Evolutionary conservation across 768 basidiomycete species (phyloP), one percentile per base, ranked within the genome.

Genomic region (Collybia mongolica): DNA sequence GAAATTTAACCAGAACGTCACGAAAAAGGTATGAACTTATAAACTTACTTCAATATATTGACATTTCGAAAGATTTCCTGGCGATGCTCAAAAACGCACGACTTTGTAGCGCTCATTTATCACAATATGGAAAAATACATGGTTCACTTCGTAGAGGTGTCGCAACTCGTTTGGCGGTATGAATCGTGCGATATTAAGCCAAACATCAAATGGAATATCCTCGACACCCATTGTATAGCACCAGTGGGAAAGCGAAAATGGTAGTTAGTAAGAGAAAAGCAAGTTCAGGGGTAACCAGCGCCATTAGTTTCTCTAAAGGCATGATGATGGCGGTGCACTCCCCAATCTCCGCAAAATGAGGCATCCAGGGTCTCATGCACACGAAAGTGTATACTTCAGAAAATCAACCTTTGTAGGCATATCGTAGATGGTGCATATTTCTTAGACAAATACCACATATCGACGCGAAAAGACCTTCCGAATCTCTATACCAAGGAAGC

Each of bases 191-290:
- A 57, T 59, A 46, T 51, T 47, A 14, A 48, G 46, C 59, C 54
- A 64, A 20, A 57, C 39, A 44, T 65, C 57, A 35, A 59, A 63
- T 14, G 57, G 59, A 17, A 60, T n/a, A 19, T 53, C 22, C 35
- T 44, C 11, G n/a, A 37, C 23, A 7, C 18, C 44, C 17, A 36
- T 22, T 35, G 43, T 18, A 26, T 0, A 17, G 28, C 44, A 8
- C 4, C 40, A 19, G 15, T 5, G 40, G 9, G 6, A 19, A 7
- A 26, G 7, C 7, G 24, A 26, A 2, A 3, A 14, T 32, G 32
- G 32, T 32, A 12, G 32, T 12, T 32, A 12, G 32, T 26, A 7
- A 26, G 24, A 26, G 24, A 26, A 26, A 26, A 7, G 24, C 7
- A 26, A 26, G 7, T 26, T 26, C 24, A 26, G 24, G 24, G 24